phyloP scores from a whole-genome alignment of 306 rosid genomes.

The Elaeagnus macrophylla region DNA sequence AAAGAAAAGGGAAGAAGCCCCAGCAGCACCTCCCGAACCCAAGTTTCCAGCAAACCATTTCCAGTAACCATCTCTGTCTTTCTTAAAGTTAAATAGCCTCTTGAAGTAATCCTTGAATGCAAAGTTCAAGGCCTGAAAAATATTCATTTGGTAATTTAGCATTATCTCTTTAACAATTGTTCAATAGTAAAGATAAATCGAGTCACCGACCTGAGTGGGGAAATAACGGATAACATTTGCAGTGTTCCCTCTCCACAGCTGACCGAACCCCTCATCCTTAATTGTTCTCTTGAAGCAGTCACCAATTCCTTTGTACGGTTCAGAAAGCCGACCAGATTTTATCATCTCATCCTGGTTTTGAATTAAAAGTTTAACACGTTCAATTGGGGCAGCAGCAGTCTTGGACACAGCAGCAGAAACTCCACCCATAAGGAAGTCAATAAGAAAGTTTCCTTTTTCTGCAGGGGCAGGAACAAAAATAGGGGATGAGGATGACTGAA shows the following conservation, averaged over 20 bases:
- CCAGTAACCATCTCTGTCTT: constrained; percentile 84
- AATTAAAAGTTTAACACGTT: constrained; percentile 79
- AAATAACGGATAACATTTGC: constrained; percentile 80
- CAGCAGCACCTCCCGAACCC: constrained; percentile 88
- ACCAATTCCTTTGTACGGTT: constrained; percentile 94
- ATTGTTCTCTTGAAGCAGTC: constrained; percentile 69
- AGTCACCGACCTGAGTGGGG: constrained; percentile 30
- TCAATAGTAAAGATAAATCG: neutral
- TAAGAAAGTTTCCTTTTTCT: constrained; percentile 54
- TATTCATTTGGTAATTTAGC: constrained; percentile 11
- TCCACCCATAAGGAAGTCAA: constrained; percentile 91
- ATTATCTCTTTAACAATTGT: neutral
- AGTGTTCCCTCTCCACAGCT: constrained; percentile 90
- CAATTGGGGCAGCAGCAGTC: constrained; percentile 93
- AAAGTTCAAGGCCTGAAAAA: constrained; percentile 70
- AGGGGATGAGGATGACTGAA: constrained; percentile 58
- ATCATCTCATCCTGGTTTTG: constrained; percentile 93
- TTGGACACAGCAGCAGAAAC: constrained; percentile 95
- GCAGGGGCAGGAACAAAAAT: constrained; percentile 70
- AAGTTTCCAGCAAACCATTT: constrained; percentile 86
- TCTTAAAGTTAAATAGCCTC: constrained; percentile 90
- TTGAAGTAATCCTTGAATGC: constrained; percentile 90
- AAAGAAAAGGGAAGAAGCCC: constrained; percentile 77
- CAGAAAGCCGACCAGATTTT: constrained; percentile 63
- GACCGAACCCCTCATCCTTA: constrained; percentile 49